phyloP scores from a whole-genome alignment of 106 monocot genomes.

The Hemerocallis citrina region DNA sequence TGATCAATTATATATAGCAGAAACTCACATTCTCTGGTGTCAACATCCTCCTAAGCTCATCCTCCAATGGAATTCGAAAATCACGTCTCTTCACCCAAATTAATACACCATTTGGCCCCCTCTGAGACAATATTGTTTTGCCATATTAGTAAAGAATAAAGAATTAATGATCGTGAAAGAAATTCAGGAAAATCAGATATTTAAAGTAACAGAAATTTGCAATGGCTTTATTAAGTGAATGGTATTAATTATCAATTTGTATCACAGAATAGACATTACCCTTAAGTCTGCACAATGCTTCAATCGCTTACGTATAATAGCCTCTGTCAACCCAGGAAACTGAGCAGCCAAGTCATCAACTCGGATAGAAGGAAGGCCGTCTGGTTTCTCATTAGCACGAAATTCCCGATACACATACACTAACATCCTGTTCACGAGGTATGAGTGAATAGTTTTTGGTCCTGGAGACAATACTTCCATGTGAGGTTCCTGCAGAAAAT shows the following conservation, averaged over 20 bases:
- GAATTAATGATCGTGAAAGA: not conserved
- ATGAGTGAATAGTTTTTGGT: constrained; percentile 70
- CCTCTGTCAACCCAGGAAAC: constrained; percentile 59
- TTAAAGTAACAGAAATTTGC: not conserved
- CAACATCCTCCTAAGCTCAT: constrained; percentile 80
- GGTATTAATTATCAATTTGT: not conserved
- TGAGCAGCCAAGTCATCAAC: constrained; percentile 63
- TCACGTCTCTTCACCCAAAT: constrained; percentile 61
- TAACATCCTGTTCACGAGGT: constrained; percentile 69
- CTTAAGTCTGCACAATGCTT: constrained; percentile 86
- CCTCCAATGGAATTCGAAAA: constrained; percentile 78
- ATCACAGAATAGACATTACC: constrained; percentile 23
- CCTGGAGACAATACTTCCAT: constrained; percentile 90
- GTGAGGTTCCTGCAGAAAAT: constrained; percentile 72
- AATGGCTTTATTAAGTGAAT: not conserved
- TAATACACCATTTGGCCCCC: constrained; percentile 32
- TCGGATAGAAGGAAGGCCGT: constrained; percentile 52
- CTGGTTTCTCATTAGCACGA: constrained; percentile 82
- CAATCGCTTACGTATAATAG: constrained; percentile 64
- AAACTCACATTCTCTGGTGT: constrained; percentile 82
- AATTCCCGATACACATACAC: constrained; percentile 83
- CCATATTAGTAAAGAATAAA: not conserved
- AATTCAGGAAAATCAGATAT: not conserved
- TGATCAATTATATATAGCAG: not conserved
- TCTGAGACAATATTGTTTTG: constrained; percentile 17